Conservation (phyloP, 345 rosid species). For the Nasturtium officinale region DNA sequence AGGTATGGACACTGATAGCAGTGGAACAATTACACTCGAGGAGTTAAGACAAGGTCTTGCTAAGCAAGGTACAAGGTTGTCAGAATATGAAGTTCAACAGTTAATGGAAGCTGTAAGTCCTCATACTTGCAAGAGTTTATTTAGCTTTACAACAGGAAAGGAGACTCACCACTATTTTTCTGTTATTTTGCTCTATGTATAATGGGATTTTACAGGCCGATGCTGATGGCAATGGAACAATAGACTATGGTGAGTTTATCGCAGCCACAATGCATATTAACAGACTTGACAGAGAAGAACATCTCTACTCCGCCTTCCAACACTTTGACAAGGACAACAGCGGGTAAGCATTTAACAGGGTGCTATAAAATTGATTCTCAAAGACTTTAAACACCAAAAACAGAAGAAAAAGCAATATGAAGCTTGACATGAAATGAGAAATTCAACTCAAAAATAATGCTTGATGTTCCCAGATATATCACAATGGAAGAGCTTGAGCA, state of each 20-base stretch:
- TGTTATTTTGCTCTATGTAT: slow-evolving; percentile 1
- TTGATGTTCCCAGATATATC: slow-evolving; percentile 46
- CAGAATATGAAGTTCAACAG: slow-evolving; percentile 62
- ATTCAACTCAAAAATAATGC: slow-evolving; percentile 8
- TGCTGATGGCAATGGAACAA: slow-evolving; percentile 61
- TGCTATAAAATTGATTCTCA: background rate
- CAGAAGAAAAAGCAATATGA: background rate
- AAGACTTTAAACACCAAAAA: background rate
- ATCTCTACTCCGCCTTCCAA: slow-evolving; percentile 73
- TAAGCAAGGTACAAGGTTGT: slow-evolving; percentile 61
- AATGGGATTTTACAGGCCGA: slow-evolving; percentile 46
- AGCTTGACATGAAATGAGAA: background rate
- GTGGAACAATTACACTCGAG: slow-evolving; percentile 67
- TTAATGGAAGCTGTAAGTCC: slow-evolving; percentile 66
- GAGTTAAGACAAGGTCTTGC: slow-evolving; percentile 67
- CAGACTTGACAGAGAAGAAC: slow-evolving; percentile 73
- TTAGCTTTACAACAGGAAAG: slow-evolving; percentile 13
- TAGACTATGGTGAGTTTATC: slow-evolving; percentile 64
- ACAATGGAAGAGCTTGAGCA: slow-evolving; percentile 68
- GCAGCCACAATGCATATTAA: slow-evolving; percentile 69
- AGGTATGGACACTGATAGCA: slow-evolving; percentile 61
- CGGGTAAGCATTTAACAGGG: slow-evolving; percentile 50
- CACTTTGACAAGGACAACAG: slow-evolving; percentile 79
- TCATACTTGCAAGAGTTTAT: background rate
- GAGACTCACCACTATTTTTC: slow-evolving; percentile 11